Evolutionary conservation across 441 rosid species (phyloP), one percentile per base, ranked within the genome.

Genomic region (Manihot esculenta): DNA sequence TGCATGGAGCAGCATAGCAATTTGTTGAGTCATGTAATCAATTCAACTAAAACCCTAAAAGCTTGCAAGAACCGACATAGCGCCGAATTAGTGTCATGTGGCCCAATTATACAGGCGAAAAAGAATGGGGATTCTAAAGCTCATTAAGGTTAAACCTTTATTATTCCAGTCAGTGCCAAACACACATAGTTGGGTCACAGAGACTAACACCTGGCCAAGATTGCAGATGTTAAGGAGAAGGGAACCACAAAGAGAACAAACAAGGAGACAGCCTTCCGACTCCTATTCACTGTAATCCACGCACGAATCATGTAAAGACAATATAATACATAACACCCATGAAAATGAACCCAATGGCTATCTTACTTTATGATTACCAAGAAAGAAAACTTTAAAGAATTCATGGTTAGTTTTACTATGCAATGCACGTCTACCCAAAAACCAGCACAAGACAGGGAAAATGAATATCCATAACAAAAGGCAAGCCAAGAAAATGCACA

Each of bases 181-280:
- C 72, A 79, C 41, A 35, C 66, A 75, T 74, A 49, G 71, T 47
- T 61, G 50, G 69, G 48, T 82, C 75, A 75, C 30, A 53, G 13
- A 59, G 53, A 76, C 69, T 78, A 85, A 87, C 94, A 85, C 83
- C 88, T 84, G 89, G 71, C 89, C 70, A 44, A 72, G 24, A 64
- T 77, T 59, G 59, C 65, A 71, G 12, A 70, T 85, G 87, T 78
- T 76, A 85, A 86, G 78, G 77, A 77, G 83, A 83, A 87, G 92
- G 97, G 82, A 88, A 91, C 91, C 91, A 77, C 50, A 21, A 72
- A 83, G 83, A 80, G 73, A 83, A 85, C 92, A 88, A 61, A 74
- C 80, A 70, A 80, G 88, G 89, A 83, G 97, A 92, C 97, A 91
- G 73, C 73, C 76, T 82, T 82, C 84, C 78, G 79, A 82, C 76